phyloP scores from a whole-genome alignment of 2,329 filamentous ascomycete species.

The Colletotrichum brevisporum region DNA sequence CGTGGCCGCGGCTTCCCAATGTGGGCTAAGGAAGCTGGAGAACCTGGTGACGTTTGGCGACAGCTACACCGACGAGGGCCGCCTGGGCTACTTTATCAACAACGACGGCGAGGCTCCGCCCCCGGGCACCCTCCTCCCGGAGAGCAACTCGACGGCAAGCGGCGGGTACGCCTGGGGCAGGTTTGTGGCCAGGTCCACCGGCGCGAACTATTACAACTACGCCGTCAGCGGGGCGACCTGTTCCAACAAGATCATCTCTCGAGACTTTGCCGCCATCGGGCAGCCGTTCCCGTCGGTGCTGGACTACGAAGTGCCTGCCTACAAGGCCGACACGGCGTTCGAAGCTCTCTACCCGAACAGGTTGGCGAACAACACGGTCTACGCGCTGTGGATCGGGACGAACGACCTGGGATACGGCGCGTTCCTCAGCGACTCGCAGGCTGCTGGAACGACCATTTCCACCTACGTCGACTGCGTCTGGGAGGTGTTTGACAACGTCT shows the following conservation, averaged over 20 bases:
- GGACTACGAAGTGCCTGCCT: slow-evolving; percentile 73
- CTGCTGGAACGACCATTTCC: slow-evolving; percentile 69
- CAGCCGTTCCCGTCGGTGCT: slow-evolving; percentile 72
- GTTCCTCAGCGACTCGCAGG: slow-evolving; percentile 76
- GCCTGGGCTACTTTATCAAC: slow-evolving; percentile 73
- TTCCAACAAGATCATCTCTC: slow-evolving; percentile 76
- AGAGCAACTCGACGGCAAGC: slow-evolving; percentile 67
- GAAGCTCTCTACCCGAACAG: slow-evolving; percentile 59
- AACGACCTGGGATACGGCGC: slow-evolving; percentile 80
- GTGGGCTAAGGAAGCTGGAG: slow-evolving; percentile 63
- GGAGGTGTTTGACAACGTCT: slow-evolving; percentile 72
- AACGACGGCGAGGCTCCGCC: slow-evolving; percentile 74
- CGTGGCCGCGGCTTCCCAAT: slow-evolving; percentile 38
- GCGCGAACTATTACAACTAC: slow-evolving; percentile 74
- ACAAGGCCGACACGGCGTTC: slow-evolving; percentile 63
- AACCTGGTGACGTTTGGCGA: slow-evolving; percentile 80
- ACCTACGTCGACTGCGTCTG: slow-evolving; percentile 80
- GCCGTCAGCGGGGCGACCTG: slow-evolving; percentile 81
- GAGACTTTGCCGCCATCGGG: slow-evolving; percentile 65
- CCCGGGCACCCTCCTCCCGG: slow-evolving; percentile 64
- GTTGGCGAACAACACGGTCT: slow-evolving; percentile 74
- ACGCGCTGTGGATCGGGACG: slow-evolving; percentile 85
- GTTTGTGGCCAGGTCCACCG: slow-evolving; percentile 72
- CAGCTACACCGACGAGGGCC: slow-evolving; percentile 82
- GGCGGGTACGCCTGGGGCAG: slow-evolving; percentile 80